phyloP scores from a whole-genome alignment of 2,329 filamentous ascomycete species.

The Parasarocladium wereldwijsianum region DNA sequence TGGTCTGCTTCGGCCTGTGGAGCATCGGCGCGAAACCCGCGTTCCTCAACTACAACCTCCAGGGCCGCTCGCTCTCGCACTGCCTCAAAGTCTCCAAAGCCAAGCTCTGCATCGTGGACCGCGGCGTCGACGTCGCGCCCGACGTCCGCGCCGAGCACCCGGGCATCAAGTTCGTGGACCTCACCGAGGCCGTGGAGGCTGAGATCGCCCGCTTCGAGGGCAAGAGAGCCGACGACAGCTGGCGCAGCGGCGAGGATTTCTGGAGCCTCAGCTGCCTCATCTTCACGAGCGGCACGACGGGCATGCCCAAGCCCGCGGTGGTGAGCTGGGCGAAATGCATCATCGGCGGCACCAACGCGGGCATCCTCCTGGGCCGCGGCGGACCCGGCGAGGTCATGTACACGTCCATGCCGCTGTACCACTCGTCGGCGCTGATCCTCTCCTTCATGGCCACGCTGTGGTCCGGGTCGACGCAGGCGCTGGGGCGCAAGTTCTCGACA shows the following conservation, averaged over 20 bases:
- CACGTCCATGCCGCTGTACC: slow-evolving; percentile 81
- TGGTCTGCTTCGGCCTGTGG: slow-evolving; percentile 67
- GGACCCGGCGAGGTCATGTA: slow-evolving; percentile 56
- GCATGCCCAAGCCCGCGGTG: slow-evolving; percentile 66
- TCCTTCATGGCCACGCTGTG: slow-evolving; percentile 48
- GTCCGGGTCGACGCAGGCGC: slow-evolving; percentile 48
- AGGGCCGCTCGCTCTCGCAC: slow-evolving; percentile 55
- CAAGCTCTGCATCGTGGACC: slow-evolving; percentile 55
- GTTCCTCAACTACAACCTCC: slow-evolving; percentile 79
- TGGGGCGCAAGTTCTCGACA: slow-evolving; percentile 68
- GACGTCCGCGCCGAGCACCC: slow-evolving; percentile 36
- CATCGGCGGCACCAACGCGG: slow-evolving; percentile 22
- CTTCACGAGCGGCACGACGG: slow-evolving; percentile 76
- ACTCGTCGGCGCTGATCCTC: slow-evolving; percentile 62
- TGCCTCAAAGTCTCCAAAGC: slow-evolving; percentile 56
- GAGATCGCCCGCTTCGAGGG: slow-evolving; percentile 36
- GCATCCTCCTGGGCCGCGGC: slow-evolving; percentile 39
- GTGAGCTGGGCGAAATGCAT: slow-evolving; percentile 57
- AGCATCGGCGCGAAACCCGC: slow-evolving; percentile 70
- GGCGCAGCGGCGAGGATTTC: slow-evolving; percentile 32
- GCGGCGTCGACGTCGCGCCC: slow-evolving; percentile 41
- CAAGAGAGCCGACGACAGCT: slow-evolving; percentile 41
- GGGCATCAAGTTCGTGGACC: slow-evolving; percentile 42
- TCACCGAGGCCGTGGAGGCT: slow-evolving; percentile 42
- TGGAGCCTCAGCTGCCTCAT: slow-evolving; percentile 58